Evolutionary conservation across 2,329 filamentous ascomycete species (phyloP).

Genomic region (Aspergillus terreus): DNA sequence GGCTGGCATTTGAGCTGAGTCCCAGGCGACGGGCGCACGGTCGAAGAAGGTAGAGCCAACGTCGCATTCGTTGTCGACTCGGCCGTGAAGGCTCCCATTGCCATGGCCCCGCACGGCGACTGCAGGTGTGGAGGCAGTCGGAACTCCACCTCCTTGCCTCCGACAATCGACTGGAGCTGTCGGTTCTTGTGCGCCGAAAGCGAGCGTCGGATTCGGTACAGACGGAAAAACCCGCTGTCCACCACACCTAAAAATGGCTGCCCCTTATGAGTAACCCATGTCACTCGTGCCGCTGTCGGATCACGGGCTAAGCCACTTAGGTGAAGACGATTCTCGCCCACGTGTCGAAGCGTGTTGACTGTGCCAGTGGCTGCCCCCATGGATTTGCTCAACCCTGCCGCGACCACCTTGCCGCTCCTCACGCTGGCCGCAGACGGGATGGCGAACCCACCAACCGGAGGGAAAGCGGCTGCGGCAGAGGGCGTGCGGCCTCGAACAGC

Average conservation of each 20-base stretch:
- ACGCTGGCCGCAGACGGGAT: slow-evolving; percentile 46
- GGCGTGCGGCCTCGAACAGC: slow-evolving; percentile 57
- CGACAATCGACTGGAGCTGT: slow-evolving; percentile 51
- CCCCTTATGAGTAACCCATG: slow-evolving; percentile 44
- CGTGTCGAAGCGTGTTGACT: slow-evolving; percentile 46
- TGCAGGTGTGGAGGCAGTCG: slow-evolving; percentile 63
- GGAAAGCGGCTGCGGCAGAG: slow-evolving; percentile 43
- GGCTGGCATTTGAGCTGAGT: slow-evolving; percentile 46
- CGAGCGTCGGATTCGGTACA: slow-evolving; percentile 41
- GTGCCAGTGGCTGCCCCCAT: slow-evolving; percentile 47
- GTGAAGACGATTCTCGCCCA: slow-evolving; percentile 48
- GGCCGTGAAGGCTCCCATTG: slow-evolving; percentile 55
- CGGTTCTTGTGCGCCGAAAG: slow-evolving; percentile 53
- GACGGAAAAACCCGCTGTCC: slow-evolving; percentile 43
- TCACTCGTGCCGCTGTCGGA: slow-evolving; percentile 40
- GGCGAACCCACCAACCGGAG: slow-evolving; percentile 42
- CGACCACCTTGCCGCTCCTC: slow-evolving; percentile 45
- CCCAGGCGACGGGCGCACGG: slow-evolving; percentile 41
- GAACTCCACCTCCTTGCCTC: slow-evolving; percentile 62
- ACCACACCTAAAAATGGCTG: slow-evolving; percentile 42
- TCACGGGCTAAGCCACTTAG: slow-evolving; percentile 38
- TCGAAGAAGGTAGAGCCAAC: slow-evolving; percentile 39
- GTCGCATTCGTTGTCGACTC: slow-evolving; percentile 31
- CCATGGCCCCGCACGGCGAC: slow-evolving; percentile 53
- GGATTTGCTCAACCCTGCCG: slow-evolving; percentile 49